Conservation (phyloP, 2,329 filamentous ascomycete genomes). For the Delphinella strobiligena region DNA sequence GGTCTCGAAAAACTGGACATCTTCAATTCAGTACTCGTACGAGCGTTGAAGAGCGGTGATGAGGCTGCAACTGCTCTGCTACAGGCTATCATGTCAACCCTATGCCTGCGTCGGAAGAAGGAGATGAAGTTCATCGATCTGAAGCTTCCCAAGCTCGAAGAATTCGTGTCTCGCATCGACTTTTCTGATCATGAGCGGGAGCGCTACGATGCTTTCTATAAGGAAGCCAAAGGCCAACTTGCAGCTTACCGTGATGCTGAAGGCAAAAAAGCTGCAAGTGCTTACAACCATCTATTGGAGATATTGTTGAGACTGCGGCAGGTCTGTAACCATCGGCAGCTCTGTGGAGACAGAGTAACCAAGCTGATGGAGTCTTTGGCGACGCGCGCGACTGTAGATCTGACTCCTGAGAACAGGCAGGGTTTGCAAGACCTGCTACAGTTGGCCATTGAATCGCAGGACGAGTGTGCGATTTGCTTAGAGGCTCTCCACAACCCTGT, state of each 20-base stretch:
- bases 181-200: conserved; percentile 63
- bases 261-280: conserved; percentile 26
- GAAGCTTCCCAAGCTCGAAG: conserved; percentile 62
- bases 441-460: conserved; percentile 65
- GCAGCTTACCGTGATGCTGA: conserved; percentile 41
- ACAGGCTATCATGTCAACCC: conserved; percentile 64
- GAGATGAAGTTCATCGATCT: conserved; percentile 82
- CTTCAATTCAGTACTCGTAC: conserved; percentile 61
- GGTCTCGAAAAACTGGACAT: conserved; percentile 61
- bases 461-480: conserved; percentile 74
- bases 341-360: conserved; percentile 63
- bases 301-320: conserved; percentile 73
- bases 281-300: conserved; percentile 67
- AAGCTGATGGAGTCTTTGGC: conserved; percentile 61
- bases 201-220: conserved; percentile 65
- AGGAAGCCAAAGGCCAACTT: conserved; percentile 62
- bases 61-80: conserved; percentile 46
- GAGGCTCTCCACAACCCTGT: conserved; percentile 60
- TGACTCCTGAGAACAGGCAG: conserved; percentile 60
- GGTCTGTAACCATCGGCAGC: conserved; percentile 78
- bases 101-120: conserved; percentile 73
- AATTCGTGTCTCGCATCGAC: conserved; percentile 63
- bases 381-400: conserved; percentile 51
- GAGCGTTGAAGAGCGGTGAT: conserved; percentile 51
- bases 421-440: conserved; percentile 66